Base-by-base conservation (phyloP, 495 filamentous ascomycete genomes). In the Chaetomidium leptoderma region DNA sequence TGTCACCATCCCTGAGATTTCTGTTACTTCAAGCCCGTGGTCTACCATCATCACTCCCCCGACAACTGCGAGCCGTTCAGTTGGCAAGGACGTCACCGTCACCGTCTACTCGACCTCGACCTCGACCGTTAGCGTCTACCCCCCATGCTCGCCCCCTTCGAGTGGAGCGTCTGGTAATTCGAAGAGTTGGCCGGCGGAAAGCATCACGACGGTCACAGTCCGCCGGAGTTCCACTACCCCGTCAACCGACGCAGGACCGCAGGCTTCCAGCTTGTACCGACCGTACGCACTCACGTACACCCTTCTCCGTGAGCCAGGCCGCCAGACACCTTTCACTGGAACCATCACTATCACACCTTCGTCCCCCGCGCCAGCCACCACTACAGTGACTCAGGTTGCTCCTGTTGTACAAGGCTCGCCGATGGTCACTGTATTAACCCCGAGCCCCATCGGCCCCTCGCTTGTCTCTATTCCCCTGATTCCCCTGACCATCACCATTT, bases 1-100 rank as follows among this genome's bases (percentile, higher is more conserved):
- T 9, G 33, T 70, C 57, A 68, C 67, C 10, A 53, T 66, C 29
- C 65, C 67, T 0, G 42, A 53, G 17, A 39, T 47, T 8, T 32
- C 61, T 13, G 58, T 30, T 36, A 42, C 43, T 11, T 32, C 58
- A 4, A 53, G 45, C 7, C 23, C 46, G 13, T 64, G 64, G 62
- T 58, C 62, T 11, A 63, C 63, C 26, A 29, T 59, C 24, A 52
- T 60, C 39, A 56, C 53, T 19, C 55, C 59, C 2, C 4, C 29
- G 17, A n/a, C 29, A 10, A 33, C 4, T 17, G 10, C 46, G 2
- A 23, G 5, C 6, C 23, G 23, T 14, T 35, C 10, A 9, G 10
- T 19, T 24, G 8, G 23, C 9, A 2, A 35, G 9, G 30, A 50
- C 33, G 65, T 59, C 29, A 68, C 66, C 1, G 60, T 62, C 47